These are phyloP conservation scores for Gyromitra esculenta DNA, from an alignment of 2,329 filamentous ascomycete genomes.

Conservation along the genomic window DNA sequence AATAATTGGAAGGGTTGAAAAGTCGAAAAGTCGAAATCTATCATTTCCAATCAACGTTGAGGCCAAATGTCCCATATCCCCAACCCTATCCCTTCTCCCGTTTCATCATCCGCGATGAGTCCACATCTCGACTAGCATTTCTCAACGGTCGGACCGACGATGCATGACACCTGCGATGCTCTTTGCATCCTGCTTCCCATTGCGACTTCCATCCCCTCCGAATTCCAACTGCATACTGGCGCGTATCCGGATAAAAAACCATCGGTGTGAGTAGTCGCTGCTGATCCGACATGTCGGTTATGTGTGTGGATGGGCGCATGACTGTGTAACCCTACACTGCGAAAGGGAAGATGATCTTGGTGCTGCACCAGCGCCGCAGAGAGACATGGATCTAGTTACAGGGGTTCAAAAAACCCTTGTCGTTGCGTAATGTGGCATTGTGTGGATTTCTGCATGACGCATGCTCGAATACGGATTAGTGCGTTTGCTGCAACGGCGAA, in stretches of 20 bases:
- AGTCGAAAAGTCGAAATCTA: background rate
- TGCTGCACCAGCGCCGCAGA: conserved; percentile 5
- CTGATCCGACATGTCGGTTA: conserved; percentile 3
- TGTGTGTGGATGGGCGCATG: conserved; percentile 7
- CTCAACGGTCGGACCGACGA: conserved; percentile 7
- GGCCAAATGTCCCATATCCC: background rate
- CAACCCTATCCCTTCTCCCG: background rate
- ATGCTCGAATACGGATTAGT: conserved; percentile 6
- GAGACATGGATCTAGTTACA: no score
- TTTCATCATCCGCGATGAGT: conserved; percentile 22
- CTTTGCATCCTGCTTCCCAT: background rate
- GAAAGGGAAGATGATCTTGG: conserved; percentile 22
- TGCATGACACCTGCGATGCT: conserved; percentile 33
- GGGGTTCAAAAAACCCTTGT: background rate
- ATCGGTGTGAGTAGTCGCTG: background rate
- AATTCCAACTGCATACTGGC: conserved; percentile 21
- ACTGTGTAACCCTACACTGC: background rate
- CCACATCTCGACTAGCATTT: conserved; percentile 15
- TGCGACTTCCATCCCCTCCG: background rate
- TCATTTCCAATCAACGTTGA: background rate
- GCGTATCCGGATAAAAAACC: conserved; percentile 38
- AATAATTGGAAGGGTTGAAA: background rate
- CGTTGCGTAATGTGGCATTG: background rate
- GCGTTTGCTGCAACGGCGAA: background rate
- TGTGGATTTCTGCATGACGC: conserved; percentile 14